phyloP scores from a whole-genome alignment of 805 yeast genomes.

The Yamadazyma scolyti region DNA sequence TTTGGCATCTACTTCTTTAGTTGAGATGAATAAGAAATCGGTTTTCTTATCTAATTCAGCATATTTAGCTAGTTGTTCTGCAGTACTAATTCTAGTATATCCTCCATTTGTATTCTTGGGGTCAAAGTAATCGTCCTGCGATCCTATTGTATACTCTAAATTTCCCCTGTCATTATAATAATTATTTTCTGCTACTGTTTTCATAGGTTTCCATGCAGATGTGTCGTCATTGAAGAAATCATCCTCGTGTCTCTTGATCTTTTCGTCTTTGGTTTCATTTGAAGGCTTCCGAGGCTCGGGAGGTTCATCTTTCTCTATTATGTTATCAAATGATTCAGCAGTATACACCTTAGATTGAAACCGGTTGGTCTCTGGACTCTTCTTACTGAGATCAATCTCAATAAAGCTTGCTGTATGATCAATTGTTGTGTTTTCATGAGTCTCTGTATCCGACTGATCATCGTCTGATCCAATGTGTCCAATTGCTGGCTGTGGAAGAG shows the following conservation, averaged over 20 bases:
- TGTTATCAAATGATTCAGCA: too few species aligned
- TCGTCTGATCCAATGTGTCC: too few species aligned
- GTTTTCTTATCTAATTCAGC: conserved; percentile 47
- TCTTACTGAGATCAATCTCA: conserved; percentile 12
- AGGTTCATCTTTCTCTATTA: conserved; percentile 2
- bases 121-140: conserved; percentile 22
- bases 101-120: conserved; percentile 52
- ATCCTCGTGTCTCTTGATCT: conserved; percentile 10
- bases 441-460: background rate
- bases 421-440: background rate
- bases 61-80: conserved; percentile 78
- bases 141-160: conserved; percentile 38
- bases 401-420: conserved; percentile 11
- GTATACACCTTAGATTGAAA: too few species aligned
- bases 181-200: conserved; percentile 71
- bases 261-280: conserved; percentile 2
- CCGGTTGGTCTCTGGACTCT: conserved; percentile 3
- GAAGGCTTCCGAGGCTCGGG: background rate
- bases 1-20: conserved; percentile 4
- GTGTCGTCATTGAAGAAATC: conserved; percentile 39
- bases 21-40: conserved; percentile 44
- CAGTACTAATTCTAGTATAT: conserved; percentile 85
- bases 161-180: conserved; percentile 80
- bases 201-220: conserved; percentile 77
- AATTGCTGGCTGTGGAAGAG: too few species aligned